Conservation (phyloP, 2,329 filamentous ascomycete genomes). For the Xylariaceae sp. region DNA sequence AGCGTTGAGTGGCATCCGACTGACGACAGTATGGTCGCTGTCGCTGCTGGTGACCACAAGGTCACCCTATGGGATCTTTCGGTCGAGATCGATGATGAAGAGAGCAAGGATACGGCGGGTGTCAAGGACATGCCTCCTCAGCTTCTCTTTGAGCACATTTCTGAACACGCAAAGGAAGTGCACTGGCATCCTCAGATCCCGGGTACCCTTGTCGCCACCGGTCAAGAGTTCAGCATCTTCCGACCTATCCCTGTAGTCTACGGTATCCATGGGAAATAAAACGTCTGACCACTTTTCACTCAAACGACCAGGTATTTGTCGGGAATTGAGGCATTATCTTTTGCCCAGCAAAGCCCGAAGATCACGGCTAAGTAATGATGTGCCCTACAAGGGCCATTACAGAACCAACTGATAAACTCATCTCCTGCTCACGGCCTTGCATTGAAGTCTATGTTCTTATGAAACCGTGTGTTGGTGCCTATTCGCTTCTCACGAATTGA, state of each 20-base stretch:
- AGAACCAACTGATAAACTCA: too few species aligned
- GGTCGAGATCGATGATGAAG: slow-evolving; percentile 94
- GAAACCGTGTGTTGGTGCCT: too few species aligned
- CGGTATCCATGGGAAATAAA: slow-evolving; percentile 30
- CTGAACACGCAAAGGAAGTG: slow-evolving; percentile 88
- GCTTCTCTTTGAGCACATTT: slow-evolving; percentile 93
- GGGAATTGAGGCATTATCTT: too few species aligned
- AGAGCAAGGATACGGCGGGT: slow-evolving; percentile 83
- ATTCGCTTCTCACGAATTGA: too few species aligned
- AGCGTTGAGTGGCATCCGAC: slow-evolving; percentile 96
- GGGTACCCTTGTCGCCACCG: slow-evolving; percentile 83
- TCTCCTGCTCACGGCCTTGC: too few species aligned
- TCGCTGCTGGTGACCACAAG: slow-evolving; percentile 89
- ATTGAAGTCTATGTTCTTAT: too few species aligned
- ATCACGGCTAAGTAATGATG: too few species aligned
- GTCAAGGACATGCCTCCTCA: slow-evolving; percentile 90
- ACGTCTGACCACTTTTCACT: background rate
- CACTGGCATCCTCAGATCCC: slow-evolving; percentile 98
- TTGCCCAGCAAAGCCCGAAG: too few species aligned
- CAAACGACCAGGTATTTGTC: too few species aligned
- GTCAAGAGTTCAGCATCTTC: slow-evolving; percentile 82
- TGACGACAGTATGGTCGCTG: slow-evolving; percentile 91
- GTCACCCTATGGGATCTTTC: slow-evolving; percentile 95
- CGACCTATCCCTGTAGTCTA: slow-evolving; percentile 75
- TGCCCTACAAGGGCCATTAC: too few species aligned